These are phyloP conservation scores for Yarrowia alimentaria DNA, from an alignment of 805 yeast genomes.

Conservation along the genomic window DNA sequence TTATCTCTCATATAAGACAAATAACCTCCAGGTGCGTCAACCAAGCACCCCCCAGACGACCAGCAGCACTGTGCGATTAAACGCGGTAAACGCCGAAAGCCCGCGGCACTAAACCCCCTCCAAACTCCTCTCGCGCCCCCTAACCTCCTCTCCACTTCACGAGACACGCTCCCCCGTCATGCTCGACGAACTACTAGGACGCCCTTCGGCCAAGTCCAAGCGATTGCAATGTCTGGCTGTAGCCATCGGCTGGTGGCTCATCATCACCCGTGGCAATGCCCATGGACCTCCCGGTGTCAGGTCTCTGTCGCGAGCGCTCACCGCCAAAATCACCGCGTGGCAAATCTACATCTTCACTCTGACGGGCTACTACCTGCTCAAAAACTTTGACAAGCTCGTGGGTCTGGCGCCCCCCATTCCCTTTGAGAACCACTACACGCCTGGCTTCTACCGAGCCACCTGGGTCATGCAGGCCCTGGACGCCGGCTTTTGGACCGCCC, in stretches of 20 bases:
- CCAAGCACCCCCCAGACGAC: too few species aligned
- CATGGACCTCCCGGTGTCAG: conserved; percentile 35
- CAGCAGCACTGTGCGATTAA: too few species aligned
- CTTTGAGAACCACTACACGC: conserved; percentile 33
- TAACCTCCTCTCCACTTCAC: too few species aligned
- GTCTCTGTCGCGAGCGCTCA: conserved; percentile 30
- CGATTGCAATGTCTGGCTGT: conserved; percentile 35
- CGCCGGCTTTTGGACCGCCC: conserved; percentile 40
- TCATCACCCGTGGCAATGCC: conserved; percentile 34
- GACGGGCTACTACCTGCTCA: conserved; percentile 36
- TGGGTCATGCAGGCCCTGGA: conserved; percentile 38
- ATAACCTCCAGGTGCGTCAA: too few species aligned
- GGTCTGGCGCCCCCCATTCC: conserved; percentile 37
- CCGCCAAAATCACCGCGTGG: conserved; percentile 36
- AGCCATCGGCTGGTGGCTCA: conserved; percentile 33
- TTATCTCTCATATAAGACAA: too few species aligned
- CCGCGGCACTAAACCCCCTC: background rate
- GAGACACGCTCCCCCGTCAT: background rate
- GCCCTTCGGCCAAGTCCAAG: conserved; percentile 36
- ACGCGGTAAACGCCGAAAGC: too few species aligned
- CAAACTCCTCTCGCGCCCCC: background rate
- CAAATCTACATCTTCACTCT: conserved; percentile 36
- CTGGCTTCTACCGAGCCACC: conserved; percentile 35
- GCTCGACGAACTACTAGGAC: conserved; percentile 35
- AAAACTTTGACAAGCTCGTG: conserved; percentile 36